Evolutionary conservation across 768 basidiomycete species (phyloP), one percentile per base, ranked within the genome.

Genomic region (Steccherinum ochraceum): DNA sequence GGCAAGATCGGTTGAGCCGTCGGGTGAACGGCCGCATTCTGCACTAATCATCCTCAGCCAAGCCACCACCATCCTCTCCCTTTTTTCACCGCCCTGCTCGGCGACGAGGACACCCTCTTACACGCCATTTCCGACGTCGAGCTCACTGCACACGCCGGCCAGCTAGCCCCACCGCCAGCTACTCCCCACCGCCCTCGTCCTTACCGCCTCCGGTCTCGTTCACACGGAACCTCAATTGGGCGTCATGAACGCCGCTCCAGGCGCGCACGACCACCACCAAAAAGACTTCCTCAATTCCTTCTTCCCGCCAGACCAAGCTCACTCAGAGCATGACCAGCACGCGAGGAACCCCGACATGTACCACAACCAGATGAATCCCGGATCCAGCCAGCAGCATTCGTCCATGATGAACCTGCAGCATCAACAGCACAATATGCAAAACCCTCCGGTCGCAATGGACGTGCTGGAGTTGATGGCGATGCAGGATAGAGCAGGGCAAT

Each of bases 391-490:
- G 42, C 24, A 24, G 10, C n/a, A 23, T 12, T 24, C 41, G 41
- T 50, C 52, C 24, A 54, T 54, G 40, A 49, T 50, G 53, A 53
- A 55, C 26, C 56, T 40, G 41, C 46, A 49, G 12, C 49, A 26
- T 26, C 55, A 56, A 30, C 53, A 43, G 41, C 46, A 50, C 12
- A 49, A 35, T 24, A 48, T 64, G 27, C 46, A 58, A 50, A 60
- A 53, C 44, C 53, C 58, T 27, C 61, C 56, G 18, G 54, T 76
- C 53, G 71, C 67, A 50, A 70, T 82, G 66, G 80, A 78, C 59
- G 49, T 63, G 43, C 67, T 84, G 46, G 69, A 72, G 24, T 57
- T 83, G 40, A 75, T 83, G 63, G 70, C 75, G 26, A 68, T 77
- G 61, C 78, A 76, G 52, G 72, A 61, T 19, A 12, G n/a, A 40